Base-by-base conservation (phyloP, 2,329 filamentous ascomycete genomes). In the Aureobasidium zeae region DNA sequence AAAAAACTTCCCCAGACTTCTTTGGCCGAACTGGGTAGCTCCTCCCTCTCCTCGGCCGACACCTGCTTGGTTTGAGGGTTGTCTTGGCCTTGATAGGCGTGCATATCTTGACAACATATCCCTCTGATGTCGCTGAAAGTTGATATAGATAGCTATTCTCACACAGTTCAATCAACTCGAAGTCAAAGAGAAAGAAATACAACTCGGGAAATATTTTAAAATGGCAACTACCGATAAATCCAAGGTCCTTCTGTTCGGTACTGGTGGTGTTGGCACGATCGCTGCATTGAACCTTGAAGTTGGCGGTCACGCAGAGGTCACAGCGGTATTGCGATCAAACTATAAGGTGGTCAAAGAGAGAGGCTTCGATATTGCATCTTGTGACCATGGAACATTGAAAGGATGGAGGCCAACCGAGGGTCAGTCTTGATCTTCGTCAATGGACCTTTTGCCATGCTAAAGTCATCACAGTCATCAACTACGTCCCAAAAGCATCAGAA, bases 261-360 rank as follows among this genome's bases (percentile, higher is more conserved):
- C 65, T 8, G 76, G 76, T 7, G 72, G 71, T 5, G 68, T 77
- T 2, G 75, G 75, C 17, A 69, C 73, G 0, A 73, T 78, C 52
- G 69, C 71, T 3, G 72, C 72, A 4, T 68, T 74, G 31, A 70
- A 69, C 19, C 63, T 79, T 13, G 69, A 78, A 53, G 54, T 59
- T 5, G 71, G 71, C 4, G 66, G 66, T 6, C 58, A 63, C 15
- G 72, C 73, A n/a, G 31, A 60, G 7, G 73, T 79, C 3, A 76
- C 74, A 0, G 61, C 69, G 0, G 69, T 78, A 0, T 58, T 77
- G 26, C 66, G 76, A 13, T 78, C 74, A 1, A 79, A 77, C 51
- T 78, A 68, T 56, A 56, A 62, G 0, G 58, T 57, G 0, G 74
- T 75, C 8, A 51, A 57, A 7, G 52, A 64, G 5, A 53, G 65